Evolutionary conservation across 2,329 filamentous ascomycete species (phyloP), one percentile per base, ranked within the genome.

Genomic region (Aspergillus sp.): DNA sequence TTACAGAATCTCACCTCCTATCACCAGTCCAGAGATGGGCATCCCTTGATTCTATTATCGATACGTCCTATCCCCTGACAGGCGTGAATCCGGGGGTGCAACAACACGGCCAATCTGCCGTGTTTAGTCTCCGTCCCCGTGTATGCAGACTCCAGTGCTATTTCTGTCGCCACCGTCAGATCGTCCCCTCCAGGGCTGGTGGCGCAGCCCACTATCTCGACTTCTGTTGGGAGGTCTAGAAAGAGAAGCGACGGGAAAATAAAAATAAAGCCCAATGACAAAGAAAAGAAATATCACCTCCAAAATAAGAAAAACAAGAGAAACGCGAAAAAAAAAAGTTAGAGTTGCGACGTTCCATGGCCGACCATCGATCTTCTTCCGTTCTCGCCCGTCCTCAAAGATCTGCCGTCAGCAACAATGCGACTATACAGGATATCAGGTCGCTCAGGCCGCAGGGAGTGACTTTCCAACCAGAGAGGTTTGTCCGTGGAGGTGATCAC

Each of bases 101-200:
- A 54, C 38, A 33, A 50, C 47, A 41, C 32, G 44, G 48, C 44
- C 44, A 54, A 46, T 51, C 49, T 47, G 54, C 41, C 44, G 30
- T 38, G 49, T 41, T 40, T 58, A 54, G 51, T 55, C 49, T 49
- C 54, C 51, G 51, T 49, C 41, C 53, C 47, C 46, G 46, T 52
- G 51, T 47, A 47, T 56, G 53, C 55, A 57, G 53, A 54, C 52
- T 40, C 49, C 50, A 36, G 14, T 51, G 45, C 45, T 57, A 57
- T 57, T 54, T 56, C 55, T 45, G 57, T 61, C 47, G 59, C 59
- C 59, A 61, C 56, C 55, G 48, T 58, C 47, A 50, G 49, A 51
- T 54, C 45, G 41, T 46, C 52, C 35, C 20, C 38, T 19, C 32
- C 16, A 40, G 33, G 47, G 42, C 43, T 47, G 50, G 59, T 61